A percentile compares a stretch with the other conserved stretches of the same genome.
phyloP scores from a whole-genome alignment of 176 grass and related monocot genomes.

The Oryza glumipatula region DNA sequence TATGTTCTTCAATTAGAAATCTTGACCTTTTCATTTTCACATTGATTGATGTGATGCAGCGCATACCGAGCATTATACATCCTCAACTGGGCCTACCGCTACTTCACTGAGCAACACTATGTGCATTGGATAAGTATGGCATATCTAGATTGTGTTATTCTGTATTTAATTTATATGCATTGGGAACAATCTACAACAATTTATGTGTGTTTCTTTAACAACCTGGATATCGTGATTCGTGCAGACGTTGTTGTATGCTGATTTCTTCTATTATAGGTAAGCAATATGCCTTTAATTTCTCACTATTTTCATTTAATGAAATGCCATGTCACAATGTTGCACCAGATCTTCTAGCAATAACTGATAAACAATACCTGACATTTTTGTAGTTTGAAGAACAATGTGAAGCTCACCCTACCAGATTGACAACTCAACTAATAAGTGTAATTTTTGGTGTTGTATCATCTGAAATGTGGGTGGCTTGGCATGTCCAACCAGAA shows the following conservation, averaged over 20 bases:
- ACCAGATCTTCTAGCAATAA: background rate
- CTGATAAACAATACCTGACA: background rate
- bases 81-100: constrained; percentile 67
- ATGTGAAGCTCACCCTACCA: constrained; percentile 67
- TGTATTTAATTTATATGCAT: background rate
- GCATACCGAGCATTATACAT: constrained; percentile 75
- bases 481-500: background rate
- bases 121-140: constrained; percentile 77
- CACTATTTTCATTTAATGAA: background rate
- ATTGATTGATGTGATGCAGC: constrained; percentile 48
- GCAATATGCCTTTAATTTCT: background rate
- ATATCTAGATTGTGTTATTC: constrained; percentile 13
- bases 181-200: constrained; percentile 1
- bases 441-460: background rate
- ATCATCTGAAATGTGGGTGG: background rate
- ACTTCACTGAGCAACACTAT: constrained; percentile 66
- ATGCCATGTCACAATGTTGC: background rate
- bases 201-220: constrained; percentile 27
- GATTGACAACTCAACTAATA: constrained; percentile 15
- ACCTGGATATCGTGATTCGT: constrained; percentile 71
- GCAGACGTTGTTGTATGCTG: constrained; percentile 71
- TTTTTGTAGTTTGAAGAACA: constrained; percentile 68
- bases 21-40: background rate
- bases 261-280: constrained; percentile 88
- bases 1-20: background rate